Evolutionary conservation across 2,329 filamentous ascomycete species (phyloP).

Genomic region (Lecanoromycetidae sp.): DNA sequence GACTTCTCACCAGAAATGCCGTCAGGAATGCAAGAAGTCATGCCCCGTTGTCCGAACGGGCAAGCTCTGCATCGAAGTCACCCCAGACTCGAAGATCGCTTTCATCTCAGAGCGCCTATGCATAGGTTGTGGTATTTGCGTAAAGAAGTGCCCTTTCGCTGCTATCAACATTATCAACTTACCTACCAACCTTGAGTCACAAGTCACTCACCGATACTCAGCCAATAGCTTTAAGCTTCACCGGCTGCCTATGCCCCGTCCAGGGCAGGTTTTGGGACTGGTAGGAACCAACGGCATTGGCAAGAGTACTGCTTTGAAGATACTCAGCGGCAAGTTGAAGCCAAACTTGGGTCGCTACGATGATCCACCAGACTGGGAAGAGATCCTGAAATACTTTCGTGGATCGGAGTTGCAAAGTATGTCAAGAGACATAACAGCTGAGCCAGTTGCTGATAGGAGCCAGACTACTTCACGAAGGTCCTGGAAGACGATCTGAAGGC

Average conservation of each 20-base stretch:
- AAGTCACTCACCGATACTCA: conserved; percentile 96
- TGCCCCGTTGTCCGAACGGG: conserved; percentile 95
- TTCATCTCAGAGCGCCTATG: conserved; percentile 95
- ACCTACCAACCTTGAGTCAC: conserved; percentile 95
- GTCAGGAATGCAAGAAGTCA: conserved; percentile 98
- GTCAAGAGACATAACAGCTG: no score
- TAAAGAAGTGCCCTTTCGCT: conserved; percentile 97
- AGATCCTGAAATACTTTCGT: conserved; percentile 96
- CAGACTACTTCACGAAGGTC: conserved; percentile 97
- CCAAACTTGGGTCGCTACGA: conserved; percentile 91
- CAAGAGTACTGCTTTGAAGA: conserved; percentile 99
- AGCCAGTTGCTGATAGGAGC: no score
- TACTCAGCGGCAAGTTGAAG: conserved; percentile 96
- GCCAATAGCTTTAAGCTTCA: conserved; percentile 99
- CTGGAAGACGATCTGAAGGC: conserved; percentile 95
- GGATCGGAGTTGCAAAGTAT: conserved; percentile 92
- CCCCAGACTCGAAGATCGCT: conserved; percentile 76
- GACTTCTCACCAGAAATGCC: conserved; percentile 62
- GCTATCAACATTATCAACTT: conserved; percentile 99
- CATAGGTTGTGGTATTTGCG: conserved; percentile 98
- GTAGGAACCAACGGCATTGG: conserved; percentile 99
- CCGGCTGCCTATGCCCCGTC: conserved; percentile 86
- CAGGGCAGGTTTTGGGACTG: conserved; percentile 87
- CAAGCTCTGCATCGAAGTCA: conserved; percentile 95
- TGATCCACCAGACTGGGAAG: conserved; percentile 97